A percentile compares a stretch with the other conserved stretches of the same genome.
phyloP scores from a whole-genome alignment of 352 stramenopile genomes.

The Phytopythium sindhum region DNA sequence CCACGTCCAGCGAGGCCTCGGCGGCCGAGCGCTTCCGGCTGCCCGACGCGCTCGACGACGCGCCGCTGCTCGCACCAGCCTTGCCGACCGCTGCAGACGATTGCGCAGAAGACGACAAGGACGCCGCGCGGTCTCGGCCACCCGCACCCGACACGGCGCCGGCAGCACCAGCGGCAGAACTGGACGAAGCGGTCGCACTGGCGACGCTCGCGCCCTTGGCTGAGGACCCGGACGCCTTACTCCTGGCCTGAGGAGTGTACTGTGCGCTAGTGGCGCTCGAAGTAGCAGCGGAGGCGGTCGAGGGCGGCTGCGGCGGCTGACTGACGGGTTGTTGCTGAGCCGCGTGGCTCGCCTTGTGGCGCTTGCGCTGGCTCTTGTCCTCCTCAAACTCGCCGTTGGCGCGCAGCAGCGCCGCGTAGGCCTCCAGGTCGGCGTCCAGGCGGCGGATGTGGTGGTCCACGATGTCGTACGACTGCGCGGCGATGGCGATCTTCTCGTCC shows the following conservation, averaged over 20 bases:
- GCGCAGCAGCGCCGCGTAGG: slow-evolving; percentile 65
- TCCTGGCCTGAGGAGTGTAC: slow-evolving; percentile 3
- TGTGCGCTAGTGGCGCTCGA: background rate
- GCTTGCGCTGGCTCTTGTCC: slow-evolving; percentile 52
- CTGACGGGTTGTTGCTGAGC: background rate
- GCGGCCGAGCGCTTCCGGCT: slow-evolving; percentile 51
- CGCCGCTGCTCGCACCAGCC: background rate
- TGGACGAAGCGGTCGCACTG: slow-evolving; percentile 12
- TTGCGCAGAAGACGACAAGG: slow-evolving; percentile 10
- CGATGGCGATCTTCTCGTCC: slow-evolving; percentile 87
- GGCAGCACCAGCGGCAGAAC: slow-evolving; percentile 11
- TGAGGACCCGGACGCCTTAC: background rate
- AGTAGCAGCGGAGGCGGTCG: background rate
- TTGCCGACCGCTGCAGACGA: slow-evolving; percentile 12
- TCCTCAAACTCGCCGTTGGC: slow-evolving; percentile 80
- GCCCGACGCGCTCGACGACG: slow-evolving; percentile 13
- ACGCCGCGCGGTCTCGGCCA: slow-evolving; percentile 19
- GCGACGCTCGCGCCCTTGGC: slow-evolving; percentile 8
- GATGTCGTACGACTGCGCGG: slow-evolving; percentile 82
- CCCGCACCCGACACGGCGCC: slow-evolving; percentile 2
- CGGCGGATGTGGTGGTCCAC: slow-evolving; percentile 85
- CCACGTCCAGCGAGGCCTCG: slow-evolving; percentile 28
- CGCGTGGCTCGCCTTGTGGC: slow-evolving; percentile 34
- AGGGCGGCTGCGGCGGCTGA: background rate
- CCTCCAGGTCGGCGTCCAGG: slow-evolving; percentile 74